Base-by-base conservation (phyloP, 768 basidiomycete species). In the Collybia nuda region DNA sequence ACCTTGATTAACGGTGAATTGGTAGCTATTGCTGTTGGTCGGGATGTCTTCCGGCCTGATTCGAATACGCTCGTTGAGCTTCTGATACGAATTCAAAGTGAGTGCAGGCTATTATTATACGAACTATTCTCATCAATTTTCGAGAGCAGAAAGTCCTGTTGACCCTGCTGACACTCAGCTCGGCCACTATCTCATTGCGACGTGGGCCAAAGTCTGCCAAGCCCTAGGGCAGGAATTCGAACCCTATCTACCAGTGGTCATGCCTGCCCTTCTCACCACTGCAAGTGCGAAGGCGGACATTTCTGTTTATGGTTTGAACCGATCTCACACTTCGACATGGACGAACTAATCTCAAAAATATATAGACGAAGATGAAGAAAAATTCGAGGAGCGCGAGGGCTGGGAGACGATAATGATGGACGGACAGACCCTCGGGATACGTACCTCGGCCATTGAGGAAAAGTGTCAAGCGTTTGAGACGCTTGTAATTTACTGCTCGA, bases 121-220 rank as follows among this genome's bases (percentile, higher is more conserved):
- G 24, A 18, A 39, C 47, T 37, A 29, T 37, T 14, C 22, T 12
- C 19, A 39, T 19, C 22, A 11, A 11, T 11, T 21, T 15, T 24
- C 32, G 37, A n/a, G 17, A 48, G 15, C 59, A 86, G 88, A 89
- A 60, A 78, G 74, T 37, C 85, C 88, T 0, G 66, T 75, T 0
- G 90, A 92, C 55, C 80, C 85, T 1, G 75, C 78, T 9, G 90
- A 94, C 59, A 82, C 86, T 0, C 84, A 90, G 56, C 64, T 86
- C 2, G 74, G 75, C 0, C 85, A 87, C 49, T 93, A 91, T 62
- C 74, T 93, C 22, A 90, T 91, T 42, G 81, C 85, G 38, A 94
- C 91, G 0, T 95, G 91, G 91, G 87, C 89, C 2, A 93, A 90
- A 60, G 78, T 95, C 0, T 93, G 90, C 62, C 90, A 92, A 55